Evolutionary conservation across 2,329 filamentous ascomycete species (phyloP).

Genomic region (Colletotrichum sp.): DNA sequence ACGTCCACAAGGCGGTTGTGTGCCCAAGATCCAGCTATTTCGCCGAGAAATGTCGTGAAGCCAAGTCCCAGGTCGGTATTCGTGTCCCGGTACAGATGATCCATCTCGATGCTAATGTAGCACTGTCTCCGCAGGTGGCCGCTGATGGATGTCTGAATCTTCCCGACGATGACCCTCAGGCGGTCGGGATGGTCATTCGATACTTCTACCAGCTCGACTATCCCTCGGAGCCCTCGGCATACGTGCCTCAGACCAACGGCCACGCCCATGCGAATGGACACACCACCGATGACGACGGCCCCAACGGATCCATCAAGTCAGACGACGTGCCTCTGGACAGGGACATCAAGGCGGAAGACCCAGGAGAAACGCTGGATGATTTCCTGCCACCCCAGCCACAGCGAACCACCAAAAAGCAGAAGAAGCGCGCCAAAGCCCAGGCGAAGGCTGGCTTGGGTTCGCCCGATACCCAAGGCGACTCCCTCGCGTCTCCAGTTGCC

Average conservation of each 20-base stretch:
- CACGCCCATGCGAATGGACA: background rate
- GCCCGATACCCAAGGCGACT: background rate
- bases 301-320: background rate
- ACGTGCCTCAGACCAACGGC: background rate
- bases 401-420: slow-evolving; percentile 6
- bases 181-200: background rate
- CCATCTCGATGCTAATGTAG: background rate
- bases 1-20: slow-evolving; percentile 7
- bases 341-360: background rate
- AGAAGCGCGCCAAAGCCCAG: slow-evolving; percentile 3
- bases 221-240: background rate
- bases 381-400: slow-evolving; percentile 1
- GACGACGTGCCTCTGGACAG: background rate
- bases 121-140: background rate
- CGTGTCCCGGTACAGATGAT: background rate
- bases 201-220: slow-evolving; percentile 8
- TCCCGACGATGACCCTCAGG: slow-evolving; percentile 1
- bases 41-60: background rate
- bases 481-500: background rate
- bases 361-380: background rate
- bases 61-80: background rate
- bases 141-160: background rate
- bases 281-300: background rate
- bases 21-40: slow-evolving; percentile 3
- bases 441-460: background rate